Base-by-base conservation (phyloP, 495 filamentous ascomycete genomes). In the Aspergillus indologenus region DNA sequence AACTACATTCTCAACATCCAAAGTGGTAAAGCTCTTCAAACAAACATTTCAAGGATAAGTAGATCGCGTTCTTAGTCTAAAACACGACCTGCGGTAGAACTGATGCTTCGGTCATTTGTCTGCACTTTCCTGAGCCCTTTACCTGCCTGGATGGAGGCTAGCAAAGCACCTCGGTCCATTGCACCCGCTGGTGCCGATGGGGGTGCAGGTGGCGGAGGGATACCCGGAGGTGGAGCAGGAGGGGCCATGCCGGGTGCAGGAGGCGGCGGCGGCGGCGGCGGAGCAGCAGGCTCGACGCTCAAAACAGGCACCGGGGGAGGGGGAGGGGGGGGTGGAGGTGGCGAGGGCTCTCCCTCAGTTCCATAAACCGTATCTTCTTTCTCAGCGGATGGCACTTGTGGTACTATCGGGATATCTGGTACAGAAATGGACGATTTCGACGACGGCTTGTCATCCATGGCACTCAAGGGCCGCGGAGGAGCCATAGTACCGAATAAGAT, bases 401-500 rank as follows among this genome's bases (percentile, higher is more conserved):
- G 67, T 48, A 64, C 65, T 18, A 63, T 56, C 45, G 72, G 69
- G 60, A 53, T 73, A 56, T 67, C 74, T 58, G 69, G 72, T 19
- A 75, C 69, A 21, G 75, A 67, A 57, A 77, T 71, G 34, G 71
- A 61, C 14, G 77, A 70, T 58, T 73, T 65, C 26, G 68, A 77
- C 54, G 58, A 75, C 14, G 82, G 78, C 63, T 87, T 87, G 50
- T 90, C 85, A 53, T 90, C 91, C 75, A 88, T 85, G 9, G 90
- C 88, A 50, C 90, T 93, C 23, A 96, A 71, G 34, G 95, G 91
- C 53, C 93, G 86, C 20, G 94, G 94, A 45, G 94, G 94, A 11
- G 83, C 94, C 94, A 98, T 98, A 52, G 93, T 96, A 56, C 94
- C 92, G 72, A 98, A 98, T 29, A 98, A 83, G 59, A 92, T 94